Conservation (phyloP, 108 stramenopile species). For the Skeletonema grethae region DNA sequence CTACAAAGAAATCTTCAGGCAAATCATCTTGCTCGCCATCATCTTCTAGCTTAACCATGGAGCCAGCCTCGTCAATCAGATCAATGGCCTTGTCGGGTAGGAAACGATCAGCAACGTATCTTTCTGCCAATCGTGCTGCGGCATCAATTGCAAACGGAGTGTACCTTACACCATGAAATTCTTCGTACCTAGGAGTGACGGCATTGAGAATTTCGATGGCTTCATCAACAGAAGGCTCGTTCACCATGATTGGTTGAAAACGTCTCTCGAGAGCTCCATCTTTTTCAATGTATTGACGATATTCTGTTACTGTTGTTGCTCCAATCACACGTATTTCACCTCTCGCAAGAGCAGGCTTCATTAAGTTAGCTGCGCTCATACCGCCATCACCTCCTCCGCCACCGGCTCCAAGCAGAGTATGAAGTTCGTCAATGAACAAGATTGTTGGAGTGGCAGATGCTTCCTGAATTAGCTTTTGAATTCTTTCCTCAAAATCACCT, state of each 20-base stretch:
- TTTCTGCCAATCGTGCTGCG: conserved; percentile 69
- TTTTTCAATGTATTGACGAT: conserved; percentile 86
- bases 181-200: conserved; percentile 78
- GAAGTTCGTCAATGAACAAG: conserved; percentile 88
- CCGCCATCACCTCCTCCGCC: conserved; percentile 83
- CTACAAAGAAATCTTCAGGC: conserved; percentile 57
- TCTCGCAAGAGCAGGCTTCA: conserved; percentile 89
- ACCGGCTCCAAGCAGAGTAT: conserved; percentile 86
- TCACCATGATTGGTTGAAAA: conserved; percentile 83
- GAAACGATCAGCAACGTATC: conserved; percentile 76
- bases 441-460: conserved; percentile 67
- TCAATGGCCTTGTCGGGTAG: conserved; percentile 92
- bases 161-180: conserved; percentile 76
- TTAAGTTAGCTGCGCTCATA: conserved; percentile 88
- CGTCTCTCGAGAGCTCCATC: conserved; percentile 89
- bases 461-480: conserved; percentile 77
- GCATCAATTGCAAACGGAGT: conserved; percentile 64
- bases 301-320: conserved; percentile 89
- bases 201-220: conserved; percentile 81
- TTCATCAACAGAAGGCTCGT: conserved; percentile 84
- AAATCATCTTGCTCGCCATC: conserved; percentile 57
- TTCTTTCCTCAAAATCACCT: conserved; percentile 88
- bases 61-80: conserved; percentile 95
- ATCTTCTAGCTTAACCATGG: conserved; percentile 81
- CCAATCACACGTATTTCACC: conserved; percentile 81